These are phyloP conservation scores for Marsdenia floribunda DNA, from an alignment of 257 asterid genomes.

Conservation along the genomic window DNA sequence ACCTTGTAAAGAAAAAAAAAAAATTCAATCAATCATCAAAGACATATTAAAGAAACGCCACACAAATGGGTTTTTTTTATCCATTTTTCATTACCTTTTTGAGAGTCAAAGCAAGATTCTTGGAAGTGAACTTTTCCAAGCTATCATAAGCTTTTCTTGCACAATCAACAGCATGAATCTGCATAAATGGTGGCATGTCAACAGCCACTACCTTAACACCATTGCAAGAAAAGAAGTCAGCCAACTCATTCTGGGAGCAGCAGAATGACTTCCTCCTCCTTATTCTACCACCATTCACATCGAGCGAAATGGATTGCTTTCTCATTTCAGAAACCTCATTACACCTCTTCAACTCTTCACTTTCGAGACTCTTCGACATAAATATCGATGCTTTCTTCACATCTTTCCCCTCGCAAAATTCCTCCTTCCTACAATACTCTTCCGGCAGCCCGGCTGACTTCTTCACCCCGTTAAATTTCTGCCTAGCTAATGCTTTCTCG, in stretches of 20 bases:
- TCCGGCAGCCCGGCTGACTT: conserved; percentile 17
- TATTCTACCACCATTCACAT: conserved; percentile 24
- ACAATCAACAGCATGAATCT: conserved; percentile 86
- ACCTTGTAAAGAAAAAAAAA: no score
- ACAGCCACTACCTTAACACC: conserved; percentile 88
- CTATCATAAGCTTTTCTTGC: conserved; percentile 88
- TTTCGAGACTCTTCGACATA: conserved; percentile 32
- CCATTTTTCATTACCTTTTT: conserved; percentile 52
- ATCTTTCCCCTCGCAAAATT: conserved; percentile 31
- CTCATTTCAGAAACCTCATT: conserved; percentile 26
- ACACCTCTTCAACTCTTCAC: conserved; percentile 25
- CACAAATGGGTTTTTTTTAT: background rate
- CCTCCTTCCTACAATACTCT: conserved; percentile 14
- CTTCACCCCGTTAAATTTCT: conserved; percentile 25
- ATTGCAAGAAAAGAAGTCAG: conserved; percentile 57
- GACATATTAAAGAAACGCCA: background rate
- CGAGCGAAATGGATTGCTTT: conserved; percentile 35
- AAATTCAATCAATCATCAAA: background rate
- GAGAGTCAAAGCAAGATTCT: conserved; percentile 76
- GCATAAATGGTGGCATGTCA: conserved; percentile 97
- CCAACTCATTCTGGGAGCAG: conserved; percentile 59
- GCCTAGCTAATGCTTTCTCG: conserved; percentile 17
- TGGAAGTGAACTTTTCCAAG: conserved; percentile 92
- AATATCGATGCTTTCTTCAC: conserved; percentile 30
- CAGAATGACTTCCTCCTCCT: conserved; percentile 59